phyloP scores from a whole-genome alignment of 345 rosid genomes.

The Erodium maritimum region DNA sequence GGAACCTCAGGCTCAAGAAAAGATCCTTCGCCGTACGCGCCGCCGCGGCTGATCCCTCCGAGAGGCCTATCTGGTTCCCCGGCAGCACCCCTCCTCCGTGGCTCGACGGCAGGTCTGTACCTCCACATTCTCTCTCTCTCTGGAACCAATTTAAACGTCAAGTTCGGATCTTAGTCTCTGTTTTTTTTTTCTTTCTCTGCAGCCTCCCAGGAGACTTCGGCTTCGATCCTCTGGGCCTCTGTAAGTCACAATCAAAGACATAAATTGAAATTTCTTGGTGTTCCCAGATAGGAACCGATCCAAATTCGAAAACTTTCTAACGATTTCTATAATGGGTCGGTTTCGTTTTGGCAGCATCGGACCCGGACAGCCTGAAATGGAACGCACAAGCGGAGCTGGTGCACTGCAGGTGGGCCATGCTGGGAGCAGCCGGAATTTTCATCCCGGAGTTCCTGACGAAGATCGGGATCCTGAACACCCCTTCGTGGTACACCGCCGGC shows the following conservation, averaged over 20 bases:
- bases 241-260: constrained; percentile 22
- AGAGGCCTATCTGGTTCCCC: constrained; percentile 96
- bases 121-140: neutral
- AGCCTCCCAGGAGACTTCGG: constrained; percentile 98
- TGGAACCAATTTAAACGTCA: neutral
- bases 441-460: constrained; percentile 90
- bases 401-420: constrained; percentile 97
- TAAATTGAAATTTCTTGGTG: neutral
- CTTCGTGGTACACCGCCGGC: constrained; percentile 92
- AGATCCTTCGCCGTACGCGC: constrained; percentile 16
- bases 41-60: constrained; percentile 32
- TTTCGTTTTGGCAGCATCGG: constrained; percentile 46
- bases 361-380: constrained; percentile 87
- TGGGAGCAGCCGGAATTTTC: constrained; percentile 96
- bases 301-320: neutral
- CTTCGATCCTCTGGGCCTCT: constrained; percentile 90
- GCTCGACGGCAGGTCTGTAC: constrained; percentile 75
- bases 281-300: neutral
- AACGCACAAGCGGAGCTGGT: constrained; percentile 80
- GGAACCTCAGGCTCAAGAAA: constrained; percentile 46
- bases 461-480: constrained; percentile 78
- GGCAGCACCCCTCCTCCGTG: constrained; percentile 95
- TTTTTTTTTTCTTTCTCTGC: constrained; percentile 7
- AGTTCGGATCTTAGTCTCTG: constrained; percentile 3
- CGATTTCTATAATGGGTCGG: neutral